Conservation (phyloP, 371 early-diverging fungal species). For the Lichtheimia ramosa region DNA sequence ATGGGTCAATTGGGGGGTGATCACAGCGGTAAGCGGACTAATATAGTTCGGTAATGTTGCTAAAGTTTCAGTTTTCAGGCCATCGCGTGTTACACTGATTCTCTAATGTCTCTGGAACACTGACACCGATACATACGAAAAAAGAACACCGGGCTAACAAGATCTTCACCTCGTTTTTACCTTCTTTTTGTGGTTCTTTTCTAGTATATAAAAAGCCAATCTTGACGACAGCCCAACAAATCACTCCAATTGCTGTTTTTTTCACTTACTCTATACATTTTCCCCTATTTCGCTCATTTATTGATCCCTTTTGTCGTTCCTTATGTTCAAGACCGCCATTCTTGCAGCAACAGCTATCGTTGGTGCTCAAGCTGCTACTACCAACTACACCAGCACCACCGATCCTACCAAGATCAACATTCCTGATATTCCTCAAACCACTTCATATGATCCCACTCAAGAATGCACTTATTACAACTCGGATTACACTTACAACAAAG, state of each 20-base stretch:
- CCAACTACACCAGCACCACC: slow-evolving; percentile 24
- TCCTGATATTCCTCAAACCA: slow-evolving; percentile 48
- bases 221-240: too few species aligned
- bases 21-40: too few species aligned
- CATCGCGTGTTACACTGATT: too few species aligned
- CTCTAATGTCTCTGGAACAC: too few species aligned
- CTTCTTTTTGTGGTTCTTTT: background rate
- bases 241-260: slow-evolving; percentile 1
- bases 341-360: slow-evolving; percentile 11
- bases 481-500: slow-evolving; percentile 9
- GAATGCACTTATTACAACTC: slow-evolving; percentile 24
- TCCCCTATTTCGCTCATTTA: slow-evolving; percentile 8
- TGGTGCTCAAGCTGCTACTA: slow-evolving; percentile 21
- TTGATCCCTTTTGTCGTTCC: slow-evolving; percentile 12
- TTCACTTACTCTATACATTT: slow-evolving; percentile 1
- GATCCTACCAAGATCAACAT: slow-evolving; percentile 27
- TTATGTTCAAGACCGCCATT: slow-evolving; percentile 19
- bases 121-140: too few species aligned
- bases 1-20: too few species aligned
- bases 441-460: slow-evolving; percentile 14
- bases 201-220: background rate
- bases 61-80: too few species aligned
- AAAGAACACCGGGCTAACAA: too few species aligned
- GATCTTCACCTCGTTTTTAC: background rate
- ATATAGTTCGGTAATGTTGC: too few species aligned